Conservation (phyloP, 2,329 filamentous ascomycete genomes). For the Pseudocercospora macadamiae region DNA sequence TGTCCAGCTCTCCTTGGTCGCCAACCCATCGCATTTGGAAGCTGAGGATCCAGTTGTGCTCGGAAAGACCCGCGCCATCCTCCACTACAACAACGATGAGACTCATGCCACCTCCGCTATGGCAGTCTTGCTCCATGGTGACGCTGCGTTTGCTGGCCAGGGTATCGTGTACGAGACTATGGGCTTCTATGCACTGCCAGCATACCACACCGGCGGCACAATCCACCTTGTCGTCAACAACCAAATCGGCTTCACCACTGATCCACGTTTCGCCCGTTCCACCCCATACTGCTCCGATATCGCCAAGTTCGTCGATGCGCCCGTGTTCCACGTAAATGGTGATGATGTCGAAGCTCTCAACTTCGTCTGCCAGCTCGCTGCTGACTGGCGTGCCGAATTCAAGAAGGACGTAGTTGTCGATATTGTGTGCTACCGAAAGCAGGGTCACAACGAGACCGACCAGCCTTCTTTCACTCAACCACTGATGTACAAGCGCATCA, state of each 20-base stretch:
- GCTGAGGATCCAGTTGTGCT: constrained; percentile 97
- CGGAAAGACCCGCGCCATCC: constrained; percentile 95
- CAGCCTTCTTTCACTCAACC: constrained; percentile 99
- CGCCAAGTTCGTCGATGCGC: constrained; percentile 96
- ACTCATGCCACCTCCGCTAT: constrained; percentile 85
- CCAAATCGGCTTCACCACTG: constrained; percentile 99
- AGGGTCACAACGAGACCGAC: constrained; percentile 99
- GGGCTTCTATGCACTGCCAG: constrained; percentile 92
- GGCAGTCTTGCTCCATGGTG: constrained; percentile 94
- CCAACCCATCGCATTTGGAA: constrained; percentile 97
- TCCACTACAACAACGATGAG: constrained; percentile 99
- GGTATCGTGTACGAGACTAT: constrained; percentile 98
- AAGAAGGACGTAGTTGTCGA: constrained; percentile 98
- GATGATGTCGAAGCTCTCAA: constrained; percentile 98
- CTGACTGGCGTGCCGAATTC: constrained; percentile 98
- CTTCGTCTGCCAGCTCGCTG: constrained; percentile 94
- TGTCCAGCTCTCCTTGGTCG: constrained; percentile 96
- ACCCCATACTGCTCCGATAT: constrained; percentile 99
- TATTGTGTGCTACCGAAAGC: constrained; percentile 97
- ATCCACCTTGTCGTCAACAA: constrained; percentile 99
- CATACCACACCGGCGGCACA: constrained; percentile 95
- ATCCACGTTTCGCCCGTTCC: constrained; percentile 94
- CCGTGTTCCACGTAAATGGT: constrained; percentile 98
- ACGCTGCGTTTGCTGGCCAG: constrained; percentile 94
- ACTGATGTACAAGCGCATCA: constrained; percentile 98